These are phyloP conservation scores for Colletotrichum coccodes DNA, from an alignment of 2,329 filamentous ascomycete genomes.

Conservation along the genomic window DNA sequence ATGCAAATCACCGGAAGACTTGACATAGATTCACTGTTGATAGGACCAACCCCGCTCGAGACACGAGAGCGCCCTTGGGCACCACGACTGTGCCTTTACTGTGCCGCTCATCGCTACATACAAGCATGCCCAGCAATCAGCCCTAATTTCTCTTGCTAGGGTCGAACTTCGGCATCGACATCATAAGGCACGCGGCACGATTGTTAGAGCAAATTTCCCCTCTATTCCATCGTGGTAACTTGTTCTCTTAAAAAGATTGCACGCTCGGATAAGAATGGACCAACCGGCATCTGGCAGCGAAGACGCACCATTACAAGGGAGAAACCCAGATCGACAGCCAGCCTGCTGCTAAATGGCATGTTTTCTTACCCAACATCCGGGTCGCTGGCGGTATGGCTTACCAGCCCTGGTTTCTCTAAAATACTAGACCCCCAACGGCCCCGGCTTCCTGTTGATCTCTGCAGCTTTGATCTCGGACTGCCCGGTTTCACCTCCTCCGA, in stretches of 20 bases:
- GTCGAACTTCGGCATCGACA: too few species aligned
- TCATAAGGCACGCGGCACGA: too few species aligned
- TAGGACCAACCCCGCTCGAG: neutral
- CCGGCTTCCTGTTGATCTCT: neutral
- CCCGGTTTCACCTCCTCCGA: neutral
- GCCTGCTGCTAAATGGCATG: neutral
- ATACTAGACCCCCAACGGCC: conserved; percentile 1
- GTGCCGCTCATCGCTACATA: neutral
- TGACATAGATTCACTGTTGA: neutral
- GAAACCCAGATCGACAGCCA: neutral
- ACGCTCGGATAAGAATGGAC: too few species aligned
- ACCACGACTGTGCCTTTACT: neutral
- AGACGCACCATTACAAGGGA: too few species aligned
- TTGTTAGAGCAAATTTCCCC: too few species aligned
- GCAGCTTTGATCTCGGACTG: neutral
- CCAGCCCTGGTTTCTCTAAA: too few species aligned
- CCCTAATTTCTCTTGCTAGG: neutral
- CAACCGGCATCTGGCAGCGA: neutral
- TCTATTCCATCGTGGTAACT: too few species aligned
- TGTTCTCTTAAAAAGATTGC: neutral
- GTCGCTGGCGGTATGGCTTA: neutral
- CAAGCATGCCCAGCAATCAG: neutral
- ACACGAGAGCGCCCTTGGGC: neutral
- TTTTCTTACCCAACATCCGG: neutral
- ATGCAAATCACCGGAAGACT: neutral